Evolutionary conservation across 306 rosid genomes (phyloP).

Genomic region (Crotalaria pallida): DNA sequence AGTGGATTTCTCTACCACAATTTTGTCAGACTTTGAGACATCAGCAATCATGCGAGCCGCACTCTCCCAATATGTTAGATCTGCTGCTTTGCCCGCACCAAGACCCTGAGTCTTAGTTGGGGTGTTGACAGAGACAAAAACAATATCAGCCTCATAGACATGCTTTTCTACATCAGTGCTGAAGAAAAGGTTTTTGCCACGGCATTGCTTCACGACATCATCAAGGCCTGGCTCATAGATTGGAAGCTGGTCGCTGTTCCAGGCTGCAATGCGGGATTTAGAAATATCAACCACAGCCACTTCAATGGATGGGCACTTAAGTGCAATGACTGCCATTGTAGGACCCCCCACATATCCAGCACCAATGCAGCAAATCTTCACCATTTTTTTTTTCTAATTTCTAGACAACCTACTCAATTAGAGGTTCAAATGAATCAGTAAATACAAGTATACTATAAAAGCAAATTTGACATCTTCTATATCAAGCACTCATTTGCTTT

Average conservation of each 20-base stretch:
- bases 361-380: constrained; percentile 97
- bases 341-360: constrained; percentile 98
- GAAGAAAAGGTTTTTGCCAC: constrained; percentile 93
- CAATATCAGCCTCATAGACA: constrained; percentile 82
- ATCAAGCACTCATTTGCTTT: not conserved
- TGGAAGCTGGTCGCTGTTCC: constrained; percentile 94
- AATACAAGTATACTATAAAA: not conserved
- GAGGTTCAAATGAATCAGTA: constrained; percentile 23
- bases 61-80: constrained; percentile 94
- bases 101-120: constrained; percentile 89
- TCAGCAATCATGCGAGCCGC: constrained; percentile 97
- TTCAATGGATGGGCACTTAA: constrained; percentile 71
- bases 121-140: constrained; percentile 91
- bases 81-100: constrained; percentile 95
- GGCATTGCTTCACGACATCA: constrained; percentile 64
- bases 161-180: constrained; percentile 91
- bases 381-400: constrained; percentile 47
- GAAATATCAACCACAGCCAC: constrained; percentile 87
- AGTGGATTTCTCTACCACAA: constrained; percentile 92
- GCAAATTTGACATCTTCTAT: not conserved
- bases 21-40: constrained; percentile 83
- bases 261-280: constrained; percentile 66
- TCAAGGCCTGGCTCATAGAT: constrained; percentile 94
- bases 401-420: constrained; percentile 36
- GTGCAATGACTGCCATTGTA: constrained; percentile 92